Conservation (phyloP, 257 asterid genomes). For the Solanum infundibuliforme region DNA sequence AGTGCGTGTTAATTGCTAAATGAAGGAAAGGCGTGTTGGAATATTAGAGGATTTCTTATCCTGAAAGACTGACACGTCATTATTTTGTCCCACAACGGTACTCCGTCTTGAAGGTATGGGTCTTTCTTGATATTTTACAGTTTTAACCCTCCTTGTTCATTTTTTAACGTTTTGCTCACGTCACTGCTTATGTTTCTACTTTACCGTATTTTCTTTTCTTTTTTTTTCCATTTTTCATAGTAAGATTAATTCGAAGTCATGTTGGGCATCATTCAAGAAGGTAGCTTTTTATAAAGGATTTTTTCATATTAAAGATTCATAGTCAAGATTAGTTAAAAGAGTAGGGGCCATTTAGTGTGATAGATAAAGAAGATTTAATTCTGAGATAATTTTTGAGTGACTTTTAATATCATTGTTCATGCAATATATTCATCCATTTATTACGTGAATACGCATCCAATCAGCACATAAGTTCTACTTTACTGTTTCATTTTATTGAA, state of each 20-base stretch:
- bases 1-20: background rate
- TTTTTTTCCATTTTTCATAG: background rate
- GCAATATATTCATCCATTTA: too few species aligned
- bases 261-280: background rate
- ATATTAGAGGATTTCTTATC: background rate
- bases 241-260: too few species aligned
- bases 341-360: too few species aligned
- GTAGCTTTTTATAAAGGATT: background rate
- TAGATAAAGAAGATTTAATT: too few species aligned
- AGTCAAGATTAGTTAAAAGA: too few species aligned
- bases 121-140: background rate
- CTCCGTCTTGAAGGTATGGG: background rate
- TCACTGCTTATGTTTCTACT: background rate
- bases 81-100: conserved; percentile 3
- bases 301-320: too few species aligned
- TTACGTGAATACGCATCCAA: fast-evolving
- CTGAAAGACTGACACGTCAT: conserved; percentile 16
- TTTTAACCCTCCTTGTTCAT: background rate
- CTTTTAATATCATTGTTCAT: too few species aligned
- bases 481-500: too few species aligned
- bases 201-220: background rate
- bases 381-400: too few species aligned
- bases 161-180: background rate
- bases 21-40: conserved; percentile 1
- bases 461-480: fast-evolving